Conservation (phyloP, 1,284 basidiomycete species). For the Ceratobasidium sp. region DNA sequence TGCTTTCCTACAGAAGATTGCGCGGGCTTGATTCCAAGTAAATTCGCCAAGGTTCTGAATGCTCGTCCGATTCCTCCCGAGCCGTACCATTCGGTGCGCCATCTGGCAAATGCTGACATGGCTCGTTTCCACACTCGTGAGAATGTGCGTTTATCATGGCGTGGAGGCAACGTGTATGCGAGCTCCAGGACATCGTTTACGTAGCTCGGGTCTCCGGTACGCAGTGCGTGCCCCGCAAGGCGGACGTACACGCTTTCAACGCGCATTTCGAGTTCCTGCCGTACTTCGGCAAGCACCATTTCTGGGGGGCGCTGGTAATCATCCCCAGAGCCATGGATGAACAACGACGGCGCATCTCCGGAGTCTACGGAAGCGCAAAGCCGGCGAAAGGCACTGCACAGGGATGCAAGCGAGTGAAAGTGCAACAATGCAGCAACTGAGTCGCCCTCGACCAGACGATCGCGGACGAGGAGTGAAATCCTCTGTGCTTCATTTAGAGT, state of each 20-base stretch:
- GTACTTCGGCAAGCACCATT: conserved; percentile 30
- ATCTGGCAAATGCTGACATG: conserved; percentile 27
- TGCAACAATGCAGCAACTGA: conserved; percentile 28
- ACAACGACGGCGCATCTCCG: conserved; percentile 29
- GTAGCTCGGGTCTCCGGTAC: conserved; percentile 39
- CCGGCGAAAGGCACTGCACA: conserved; percentile 32
- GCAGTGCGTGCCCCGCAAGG: conserved; percentile 37
- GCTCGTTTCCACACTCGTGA: conserved; percentile 38
- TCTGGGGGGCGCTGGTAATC: conserved; percentile 27
- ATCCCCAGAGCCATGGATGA: conserved; percentile 5
- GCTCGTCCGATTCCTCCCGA: conserved; percentile 37
- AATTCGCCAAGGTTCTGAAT: conserved; percentile 22
- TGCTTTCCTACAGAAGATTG: background rate
- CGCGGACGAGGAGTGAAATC: conserved; percentile 31
- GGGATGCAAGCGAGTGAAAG: conserved; percentile 36
- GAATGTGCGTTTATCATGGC: conserved; percentile 30
- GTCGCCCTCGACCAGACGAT: conserved; percentile 35
- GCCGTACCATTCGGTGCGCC: conserved; percentile 28
- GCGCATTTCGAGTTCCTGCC: conserved; percentile 37
- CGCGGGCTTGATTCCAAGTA: conserved; percentile 7
- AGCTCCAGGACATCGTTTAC: conserved; percentile 41
- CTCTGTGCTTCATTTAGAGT: conserved; percentile 35
- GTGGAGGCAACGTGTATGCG: conserved; percentile 41
- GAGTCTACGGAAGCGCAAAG: conserved; percentile 24
- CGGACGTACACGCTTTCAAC: conserved; percentile 40